Evolutionary conservation across 768 basidiomycete genomes (phyloP).

Genomic region (Suillus subaureus): DNA sequence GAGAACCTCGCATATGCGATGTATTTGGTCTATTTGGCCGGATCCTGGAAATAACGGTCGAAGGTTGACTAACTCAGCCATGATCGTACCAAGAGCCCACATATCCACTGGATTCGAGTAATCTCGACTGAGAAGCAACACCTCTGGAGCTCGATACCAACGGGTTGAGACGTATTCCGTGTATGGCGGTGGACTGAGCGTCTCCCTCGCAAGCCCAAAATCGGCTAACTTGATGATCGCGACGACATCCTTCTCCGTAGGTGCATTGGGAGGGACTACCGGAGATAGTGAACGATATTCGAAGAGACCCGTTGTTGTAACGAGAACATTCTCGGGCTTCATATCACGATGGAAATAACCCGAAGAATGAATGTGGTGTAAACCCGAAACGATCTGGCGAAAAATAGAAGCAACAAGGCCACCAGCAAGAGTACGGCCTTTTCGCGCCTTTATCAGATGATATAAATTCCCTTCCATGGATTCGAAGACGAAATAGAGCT

Average conservation of each 20-base stretch:
- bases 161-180: slow-evolving; percentile 99
- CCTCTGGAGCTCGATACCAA: slow-evolving; percentile 99
- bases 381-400: slow-evolving; percentile 85
- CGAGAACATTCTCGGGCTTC: slow-evolving; percentile 99
- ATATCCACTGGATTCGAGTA: slow-evolving; percentile 98
- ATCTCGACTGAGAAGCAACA: slow-evolving; percentile 86
- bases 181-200: slow-evolving; percentile 85
- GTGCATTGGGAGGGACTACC: slow-evolving; percentile 57
- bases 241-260: slow-evolving; percentile 90
- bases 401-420: slow-evolving; percentile 96
- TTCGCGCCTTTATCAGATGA: slow-evolving; percentile 97
- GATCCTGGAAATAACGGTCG: slow-evolving; percentile 94
- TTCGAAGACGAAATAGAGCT: slow-evolving; percentile 99
- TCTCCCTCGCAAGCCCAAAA: slow-evolving; percentile 95
- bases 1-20: slow-evolving; percentile 86
- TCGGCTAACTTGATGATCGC: slow-evolving; percentile 98
- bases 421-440: slow-evolving; percentile 93
- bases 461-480: slow-evolving; percentile 99
- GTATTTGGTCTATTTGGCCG: slow-evolving; percentile 91
- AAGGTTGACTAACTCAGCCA: slow-evolving; percentile 95
- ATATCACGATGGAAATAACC: slow-evolving; percentile 99
- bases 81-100: slow-evolving; percentile 99
- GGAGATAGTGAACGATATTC: slow-evolving; percentile 88
- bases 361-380: slow-evolving; percentile 87
- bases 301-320: slow-evolving; percentile 94